Conservation (phyloP, 805 yeast genomes). For the Cyberlindnera sargentensis region DNA sequence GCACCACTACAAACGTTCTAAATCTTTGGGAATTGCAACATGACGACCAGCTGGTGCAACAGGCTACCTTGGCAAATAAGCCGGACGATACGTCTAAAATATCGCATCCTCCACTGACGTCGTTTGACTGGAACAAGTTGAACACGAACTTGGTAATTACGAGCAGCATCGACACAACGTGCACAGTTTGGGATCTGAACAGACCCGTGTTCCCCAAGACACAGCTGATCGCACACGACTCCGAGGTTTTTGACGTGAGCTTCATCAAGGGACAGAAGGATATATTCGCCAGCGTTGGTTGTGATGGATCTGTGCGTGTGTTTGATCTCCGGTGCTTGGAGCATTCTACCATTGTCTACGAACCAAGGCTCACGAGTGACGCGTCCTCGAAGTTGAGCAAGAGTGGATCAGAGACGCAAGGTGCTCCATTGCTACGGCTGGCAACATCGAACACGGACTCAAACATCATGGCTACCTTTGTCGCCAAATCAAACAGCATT, state of each 20-base stretch:
- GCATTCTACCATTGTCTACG: conserved; percentile 92
- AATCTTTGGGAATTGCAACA: conserved; percentile 49
- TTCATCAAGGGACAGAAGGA: conserved; percentile 68
- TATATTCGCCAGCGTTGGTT: conserved; percentile 87
- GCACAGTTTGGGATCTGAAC: conserved; percentile 89
- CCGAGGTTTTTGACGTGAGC: conserved; percentile 88
- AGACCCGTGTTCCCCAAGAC: conserved; percentile 69
- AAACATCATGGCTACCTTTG: conserved; percentile 78
- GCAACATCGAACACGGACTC: conserved; percentile 76
- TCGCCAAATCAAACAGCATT: conserved; percentile 58
- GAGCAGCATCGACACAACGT: conserved; percentile 89
- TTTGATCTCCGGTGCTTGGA: conserved; percentile 86
- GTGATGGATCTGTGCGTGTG: conserved; percentile 90
- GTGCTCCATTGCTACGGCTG: conserved; percentile 47
- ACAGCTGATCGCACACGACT: conserved; percentile 93
- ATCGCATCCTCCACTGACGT: conserved; percentile 77
- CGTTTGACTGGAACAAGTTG: conserved; percentile 84
- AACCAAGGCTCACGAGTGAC: conserved; percentile 39
- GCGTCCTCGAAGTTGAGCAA: neutral
- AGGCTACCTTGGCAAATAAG: conserved; percentile 29
- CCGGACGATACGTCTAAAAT: conserved; percentile 7
- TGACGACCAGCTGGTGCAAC: conserved; percentile 33
- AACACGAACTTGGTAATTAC: conserved; percentile 72
- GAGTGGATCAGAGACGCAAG: neutral
- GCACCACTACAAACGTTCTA: conserved; percentile 67